Evolutionary conservation across 768 basidiomycete species (phyloP).

Genomic region (Daedaleopsis sinensis): DNA sequence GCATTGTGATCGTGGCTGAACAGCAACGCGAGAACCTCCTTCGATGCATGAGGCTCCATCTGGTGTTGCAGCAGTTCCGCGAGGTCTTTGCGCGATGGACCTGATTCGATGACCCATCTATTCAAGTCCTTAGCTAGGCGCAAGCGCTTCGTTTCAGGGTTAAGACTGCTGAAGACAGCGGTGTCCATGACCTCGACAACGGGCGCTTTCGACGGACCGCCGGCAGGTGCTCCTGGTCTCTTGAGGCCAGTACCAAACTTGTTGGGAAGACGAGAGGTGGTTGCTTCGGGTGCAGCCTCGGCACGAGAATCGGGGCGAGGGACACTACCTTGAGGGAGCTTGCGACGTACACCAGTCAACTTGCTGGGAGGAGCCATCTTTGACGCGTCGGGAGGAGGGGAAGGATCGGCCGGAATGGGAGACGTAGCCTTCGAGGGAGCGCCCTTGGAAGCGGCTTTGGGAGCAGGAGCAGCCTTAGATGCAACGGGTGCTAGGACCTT

Average conservation of each 20-base stretch:
- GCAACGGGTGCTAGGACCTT: conserved; percentile 4
- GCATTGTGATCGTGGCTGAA: conserved; percentile 97
- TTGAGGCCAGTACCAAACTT: conserved; percentile 47
- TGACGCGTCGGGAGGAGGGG: conserved; percentile 37
- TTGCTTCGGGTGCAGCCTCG: conserved; percentile 40
- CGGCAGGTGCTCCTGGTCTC: conserved; percentile 43
- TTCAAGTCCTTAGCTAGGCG: conserved; percentile 75
- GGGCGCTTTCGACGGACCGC: conserved; percentile 35
- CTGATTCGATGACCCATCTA: conserved; percentile 86
- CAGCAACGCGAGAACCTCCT: conserved; percentile 72
- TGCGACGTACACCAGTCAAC: conserved; percentile 68
- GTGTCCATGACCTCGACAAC: conserved; percentile 23
- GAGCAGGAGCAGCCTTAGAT: conserved; percentile 20
- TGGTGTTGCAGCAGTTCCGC: conserved; percentile 85
- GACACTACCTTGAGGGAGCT: conserved; percentile 60
- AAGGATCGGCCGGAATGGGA: conserved; percentile 51
- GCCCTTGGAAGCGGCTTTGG: conserved; percentile 26
- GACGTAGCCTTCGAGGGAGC: conserved; percentile 29
- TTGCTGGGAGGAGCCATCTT: conserved; percentile 50
- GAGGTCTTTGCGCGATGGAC: conserved; percentile 83
- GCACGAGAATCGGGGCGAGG: conserved; percentile 50
- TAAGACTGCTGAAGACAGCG: conserved; percentile 51
- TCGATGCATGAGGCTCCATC: conserved; percentile 85
- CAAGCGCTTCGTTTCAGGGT: conserved; percentile 62
- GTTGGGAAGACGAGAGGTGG: conserved; percentile 35